Evolutionary conservation across 2,329 filamentous ascomycete genomes (phyloP).

Genomic region (Aspergillus amoenus): DNA sequence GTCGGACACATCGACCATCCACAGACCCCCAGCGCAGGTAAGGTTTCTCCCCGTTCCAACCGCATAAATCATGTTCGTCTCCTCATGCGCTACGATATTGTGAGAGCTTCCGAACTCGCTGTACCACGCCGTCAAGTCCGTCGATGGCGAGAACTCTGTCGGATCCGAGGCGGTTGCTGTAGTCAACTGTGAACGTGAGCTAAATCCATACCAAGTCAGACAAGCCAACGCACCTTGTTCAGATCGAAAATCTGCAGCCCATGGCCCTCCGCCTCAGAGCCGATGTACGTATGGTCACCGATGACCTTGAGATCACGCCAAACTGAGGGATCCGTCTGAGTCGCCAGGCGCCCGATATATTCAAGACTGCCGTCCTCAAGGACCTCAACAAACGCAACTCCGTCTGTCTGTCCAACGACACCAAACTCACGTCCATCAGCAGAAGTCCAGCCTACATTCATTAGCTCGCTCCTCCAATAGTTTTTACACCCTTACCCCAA

Average conservation of each 20-base stretch:
- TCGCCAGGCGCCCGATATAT: slow-evolving; percentile 18
- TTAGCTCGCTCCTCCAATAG: neutral
- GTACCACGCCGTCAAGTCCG: slow-evolving; percentile 20
- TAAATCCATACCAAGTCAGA: too few relatives aligned
- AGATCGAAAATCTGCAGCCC: slow-evolving; percentile 21
- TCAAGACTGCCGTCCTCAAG: slow-evolving; percentile 16
- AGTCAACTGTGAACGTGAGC: neutral
- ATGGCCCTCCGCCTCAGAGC: slow-evolving; percentile 17
- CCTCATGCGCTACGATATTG: slow-evolving; percentile 20
- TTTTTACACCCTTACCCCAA: slow-evolving; percentile 12
- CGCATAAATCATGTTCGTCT: slow-evolving; percentile 19
- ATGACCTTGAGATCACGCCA: slow-evolving; percentile 22
- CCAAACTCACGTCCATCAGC: slow-evolving; percentile 18
- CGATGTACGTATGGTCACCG: slow-evolving; percentile 18
- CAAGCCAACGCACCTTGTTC: slow-evolving; percentile 14
- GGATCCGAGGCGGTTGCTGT: slow-evolving; percentile 2
- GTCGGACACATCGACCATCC: slow-evolving; percentile 22
- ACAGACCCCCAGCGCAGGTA: slow-evolving; percentile 17
- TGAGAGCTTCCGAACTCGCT: slow-evolving; percentile 20
- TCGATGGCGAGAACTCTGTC: slow-evolving; percentile 8
- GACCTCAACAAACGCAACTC: slow-evolving; percentile 19
- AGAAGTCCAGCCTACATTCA: slow-evolving; percentile 16
- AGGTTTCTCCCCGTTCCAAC: slow-evolving; percentile 17
- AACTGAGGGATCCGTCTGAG: slow-evolving; percentile 14
- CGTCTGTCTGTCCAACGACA: slow-evolving; percentile 20